Evolutionary conservation across 75 land plant species (phyloP), one percentile per base, ranked within the genome.

Genomic region (Pinus albicaulis): DNA sequence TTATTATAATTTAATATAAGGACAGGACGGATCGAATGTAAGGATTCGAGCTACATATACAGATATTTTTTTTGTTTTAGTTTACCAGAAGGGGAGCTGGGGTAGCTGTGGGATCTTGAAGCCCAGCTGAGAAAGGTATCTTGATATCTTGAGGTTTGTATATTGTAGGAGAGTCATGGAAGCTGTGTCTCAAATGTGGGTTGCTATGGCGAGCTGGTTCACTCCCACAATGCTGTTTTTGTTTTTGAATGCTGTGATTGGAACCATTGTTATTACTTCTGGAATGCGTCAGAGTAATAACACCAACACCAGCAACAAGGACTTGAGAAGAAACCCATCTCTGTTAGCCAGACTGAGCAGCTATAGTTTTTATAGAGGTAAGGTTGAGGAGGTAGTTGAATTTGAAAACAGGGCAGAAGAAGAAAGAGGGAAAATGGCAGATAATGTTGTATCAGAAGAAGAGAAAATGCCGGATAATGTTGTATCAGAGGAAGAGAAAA

Each of bases 151-250:
- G 11, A 1, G 0, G 53, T 48, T 48, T 48, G 53, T 8, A 10
- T 48, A 48, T 10, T 8, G 53, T 12, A 48, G 53, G 61, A 17
- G 1, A 59, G 23, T 16, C n/a, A 59, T 59, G 20, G 61, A 22
- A 22, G 61, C 23, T 59, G 5, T 68, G 48, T 68, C 78, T 19
- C 75, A 76, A 41, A 68, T 83, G 24, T 79, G 83, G 86, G 77
- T 62, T 28, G 76, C 83, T 17, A 53, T 85, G 79, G 59, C 69
- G 56, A 78, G 86, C 79, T 89, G 91, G 91, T 80, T 75, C 73
- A 89, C 91, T 4, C 86, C 89, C 0, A 75, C 91, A 15, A 74
- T 84, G 14, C 78, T 89, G 48, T 86, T 89, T 73, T 52, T 86
- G 75, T 74, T 89, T 44, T 76, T 89, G 69, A 89, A 89, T 72